Evolutionary conservation across 202 grass and related monocot genomes (phyloP), one percentile per base, ranked within the genome.

Genomic region (Carex sylvatica): DNA sequence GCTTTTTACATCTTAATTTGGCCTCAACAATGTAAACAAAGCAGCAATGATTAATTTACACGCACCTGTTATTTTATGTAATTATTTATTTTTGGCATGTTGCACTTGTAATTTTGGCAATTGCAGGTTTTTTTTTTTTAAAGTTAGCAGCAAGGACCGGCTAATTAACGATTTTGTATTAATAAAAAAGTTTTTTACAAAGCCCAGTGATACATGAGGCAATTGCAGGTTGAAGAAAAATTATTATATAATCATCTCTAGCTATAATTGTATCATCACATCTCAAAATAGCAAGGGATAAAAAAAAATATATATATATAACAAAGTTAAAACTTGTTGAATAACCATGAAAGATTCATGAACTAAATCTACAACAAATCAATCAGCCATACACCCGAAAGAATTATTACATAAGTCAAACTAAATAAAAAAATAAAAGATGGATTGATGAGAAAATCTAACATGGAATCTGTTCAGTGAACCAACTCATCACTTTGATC

Each of bases 401-500:
- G 15, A 69, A 82, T 53, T 23, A 74, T 23, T 33, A 3, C 18
- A 76, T 14, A 22, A 44, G 38, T 47, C 68, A 35, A 56, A 35
- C 3, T 12, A 33, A 30, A 55, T 11, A 20, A 84, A 84, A 54
- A 10, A 24, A 42, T 46, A 44, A 30, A 7, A 71, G 23, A 83
- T 22, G 15, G 10, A 64, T 40, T 65, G 46, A 0, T 42, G 9
- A 77, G 9, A 80, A 19, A 72, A 78, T 11, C 44, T 80, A 89
- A 81, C 91, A 90, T 33, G 91, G 91, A 54, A 93, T 88, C 55
- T 88, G 83, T 30, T 75, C 23, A 36, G 85, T 36, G 76, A 93
- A 93, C 74, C 86, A 93, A 13, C 79, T 73, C 62, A 93, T 84
- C 20, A 93, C 86, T 70, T 88, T 90, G 67, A 93, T 56, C 10